Conservation (phyloP, 106 monocot genomes). For the Posidonia australis region DNA sequence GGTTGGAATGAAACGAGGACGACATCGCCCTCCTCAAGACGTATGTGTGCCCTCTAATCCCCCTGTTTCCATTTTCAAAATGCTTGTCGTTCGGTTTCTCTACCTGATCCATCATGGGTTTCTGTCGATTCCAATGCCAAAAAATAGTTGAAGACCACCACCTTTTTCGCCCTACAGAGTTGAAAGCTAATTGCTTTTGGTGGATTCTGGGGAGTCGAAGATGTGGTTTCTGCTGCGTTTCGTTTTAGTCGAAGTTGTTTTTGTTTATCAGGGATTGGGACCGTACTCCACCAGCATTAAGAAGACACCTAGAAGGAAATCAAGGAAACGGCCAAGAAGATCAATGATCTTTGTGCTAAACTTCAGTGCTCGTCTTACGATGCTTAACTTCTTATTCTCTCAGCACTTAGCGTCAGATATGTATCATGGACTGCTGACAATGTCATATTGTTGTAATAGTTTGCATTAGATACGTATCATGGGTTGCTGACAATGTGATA, state of each 20-base stretch:
- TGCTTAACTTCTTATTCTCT: neutral
- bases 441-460: too few species aligned
- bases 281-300: constrained; percentile 85
- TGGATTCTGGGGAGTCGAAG: too few species aligned
- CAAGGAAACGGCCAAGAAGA: constrained; percentile 85
- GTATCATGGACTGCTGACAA: too few species aligned
- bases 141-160: too few species aligned
- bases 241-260: neutral
- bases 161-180: too few species aligned
- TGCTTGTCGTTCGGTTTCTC: too few species aligned
- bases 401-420: neutral
- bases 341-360: constrained; percentile 88
- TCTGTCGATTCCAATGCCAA: neutral
- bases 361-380: neutral
- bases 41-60: constrained; percentile 27
- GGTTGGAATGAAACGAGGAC: too few species aligned
- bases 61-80: too few species aligned
- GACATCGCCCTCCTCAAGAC: constrained; percentile 96
- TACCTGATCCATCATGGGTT: too few species aligned
- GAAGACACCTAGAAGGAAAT: constrained; percentile 88
- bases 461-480: too few species aligned
- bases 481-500: too few species aligned
- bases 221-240: neutral
- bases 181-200: too few species aligned
- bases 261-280: constrained; percentile 58